phyloP scores from a whole-genome alignment of 176 grass and related monocot genomes.

The Thinopyrum elongatum region DNA sequence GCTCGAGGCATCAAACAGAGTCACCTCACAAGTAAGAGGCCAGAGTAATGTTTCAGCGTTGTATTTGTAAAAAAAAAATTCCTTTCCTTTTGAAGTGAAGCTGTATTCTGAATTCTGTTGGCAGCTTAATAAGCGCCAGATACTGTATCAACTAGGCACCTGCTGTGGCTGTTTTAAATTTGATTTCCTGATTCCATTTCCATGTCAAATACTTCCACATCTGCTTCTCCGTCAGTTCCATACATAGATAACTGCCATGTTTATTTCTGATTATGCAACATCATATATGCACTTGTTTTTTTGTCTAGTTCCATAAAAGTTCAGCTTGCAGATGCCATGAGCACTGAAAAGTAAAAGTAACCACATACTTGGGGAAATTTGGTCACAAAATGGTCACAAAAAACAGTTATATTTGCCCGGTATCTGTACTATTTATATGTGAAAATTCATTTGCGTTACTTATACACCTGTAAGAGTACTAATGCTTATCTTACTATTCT shows the following conservation, averaged over 20 bases:
- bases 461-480: too few relatives aligned
- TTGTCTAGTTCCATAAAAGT: not conserved
- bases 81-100: not conserved
- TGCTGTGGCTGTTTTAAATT: not conserved
- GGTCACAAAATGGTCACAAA: not conserved
- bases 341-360: conserved; percentile 44
- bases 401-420: too few relatives aligned
- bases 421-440: not conserved
- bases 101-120: not conserved
- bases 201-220: not conserved
- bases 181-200: not conserved
- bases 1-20: not conserved
- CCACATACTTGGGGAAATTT: conserved; percentile 10
- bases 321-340: conserved; percentile 52
- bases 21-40: not conserved
- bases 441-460: not conserved
- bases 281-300: not conserved
- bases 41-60: not conserved
- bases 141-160: not conserved
- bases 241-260: not conserved
- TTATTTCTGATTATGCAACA: not conserved
- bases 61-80: too few relatives aligned
- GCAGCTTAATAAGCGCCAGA: not conserved
- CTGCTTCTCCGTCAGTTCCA: not conserved
- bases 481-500: too few relatives aligned